Evolutionary conservation across 2,329 filamentous ascomycete species (phyloP), one percentile per base, ranked within the genome.

Genomic region (Ophiostoma perfectum): DNA sequence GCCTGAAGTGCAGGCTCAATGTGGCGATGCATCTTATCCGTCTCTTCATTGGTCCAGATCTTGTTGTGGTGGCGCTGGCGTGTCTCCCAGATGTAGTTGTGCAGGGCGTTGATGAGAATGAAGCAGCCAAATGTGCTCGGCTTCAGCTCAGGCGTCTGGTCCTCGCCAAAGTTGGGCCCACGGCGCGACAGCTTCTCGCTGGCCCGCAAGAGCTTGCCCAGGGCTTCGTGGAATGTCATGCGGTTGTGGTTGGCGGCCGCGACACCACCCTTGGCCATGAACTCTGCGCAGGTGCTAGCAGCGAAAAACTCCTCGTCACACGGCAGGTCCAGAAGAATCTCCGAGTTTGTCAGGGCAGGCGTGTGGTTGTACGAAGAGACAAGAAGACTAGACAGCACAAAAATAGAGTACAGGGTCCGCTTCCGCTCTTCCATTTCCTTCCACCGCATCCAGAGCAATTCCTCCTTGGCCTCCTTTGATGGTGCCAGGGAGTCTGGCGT

Each of bases 81-180:
- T 0, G 93, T 97, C 78, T 98, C 94, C 95, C 95, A 98, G 62
- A 98, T 97, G 78, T 97, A 97, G 74, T 97, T 97, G 79, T 98
- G 95, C 38, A 98, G 82, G 3, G 95, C 93, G 75, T 97, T 94
- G 76, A 98, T 97, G 71, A 99, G 80, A 5, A 97, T 85, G 42
- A 97, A 82, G 76, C 93, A 97, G 8, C 94, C 95, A 76, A 97
- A 96, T 0, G 93, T 93, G 78, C 94, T 97, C 0, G 93, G 92
- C 72, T 86, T 87, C 64, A 95, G 81, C 45, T 92, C 88, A 67
- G 82, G 87, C 1, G 84, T 74, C 3, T 41, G 6, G 8, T 88
- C 84, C 60, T 81, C 80, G 39, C 27, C 47, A 42, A 74, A 90
- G 88, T 72, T 85, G 81, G 41, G 18, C 2, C 36, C 39, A 14